Base-by-base conservation (phyloP, 1,284 basidiomycete genomes). In the Moniliophthora roreri region DNA sequence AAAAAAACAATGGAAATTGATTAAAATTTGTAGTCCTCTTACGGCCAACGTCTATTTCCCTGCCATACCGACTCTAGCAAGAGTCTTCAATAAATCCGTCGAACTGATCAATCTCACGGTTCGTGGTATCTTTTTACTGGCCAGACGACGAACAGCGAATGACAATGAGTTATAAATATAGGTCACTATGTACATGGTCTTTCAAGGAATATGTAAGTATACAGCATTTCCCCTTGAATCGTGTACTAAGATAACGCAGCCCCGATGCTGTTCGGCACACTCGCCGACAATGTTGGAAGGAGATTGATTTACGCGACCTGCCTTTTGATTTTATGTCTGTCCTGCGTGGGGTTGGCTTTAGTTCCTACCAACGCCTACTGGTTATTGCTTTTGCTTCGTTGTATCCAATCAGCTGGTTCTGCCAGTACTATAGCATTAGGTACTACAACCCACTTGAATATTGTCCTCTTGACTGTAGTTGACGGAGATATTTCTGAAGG, bases 21-120 rank as follows among this genome's bases (percentile, higher is more conserved):
- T 2, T 26, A 26, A 21, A 2, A 37, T 51, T 36, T 34, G 5
- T 53, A 89, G 87, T 60, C 87, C 88, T 2, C 66, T 92, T 23
- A 85, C 89, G 2, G 78, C 85, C 3, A 91, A 85, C 55, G 85
- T 90, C 53, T 93, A 90, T 64, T 81, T 91, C 55, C 89, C 89
- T 8, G 87, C 86, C 2, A 85, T 93, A 46, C 89, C 89, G 0
- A 75, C 78, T 1, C 74, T 93, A 21, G 75, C 85, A 0, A 55
- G 59, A 4, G 85, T 74, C 1, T 89, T 93, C 57, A 59, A 83
- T 58, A 81, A 84, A 55, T 80, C 83, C 0, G 75, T 77, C 2
- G 86, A 90, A 58, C 69, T 84, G 16, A 88, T 91, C 41, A 90
- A 92, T 61, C 63, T 92, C 34, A 89, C 88, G 0, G 85, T 74